These are phyloP conservation scores for Penicillium bovifimosum DNA, from an alignment of 495 filamentous ascomycete genomes.

Conservation along the genomic window DNA sequence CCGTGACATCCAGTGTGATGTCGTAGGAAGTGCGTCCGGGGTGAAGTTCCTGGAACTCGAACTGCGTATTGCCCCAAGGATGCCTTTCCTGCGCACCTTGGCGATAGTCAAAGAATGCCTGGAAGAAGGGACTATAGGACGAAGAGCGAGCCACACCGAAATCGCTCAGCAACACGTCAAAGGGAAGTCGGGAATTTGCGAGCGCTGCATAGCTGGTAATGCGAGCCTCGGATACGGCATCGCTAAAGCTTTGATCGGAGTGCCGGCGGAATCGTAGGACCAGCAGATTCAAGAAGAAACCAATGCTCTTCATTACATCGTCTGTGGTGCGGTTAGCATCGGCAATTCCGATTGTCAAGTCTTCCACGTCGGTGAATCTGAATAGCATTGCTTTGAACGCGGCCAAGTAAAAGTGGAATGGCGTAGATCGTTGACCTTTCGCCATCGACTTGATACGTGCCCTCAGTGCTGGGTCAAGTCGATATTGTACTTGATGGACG, in stretches of 20 bases:
- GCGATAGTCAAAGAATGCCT: constrained; percentile 36
- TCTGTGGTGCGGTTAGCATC: constrained; percentile 29
- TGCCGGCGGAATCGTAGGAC: constrained; percentile 33
- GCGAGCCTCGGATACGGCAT: constrained; percentile 12
- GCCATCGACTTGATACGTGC: no score
- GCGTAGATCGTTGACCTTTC: no score
- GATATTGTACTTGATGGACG: no score
- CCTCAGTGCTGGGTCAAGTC: no score
- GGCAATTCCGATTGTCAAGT: constrained; percentile 38
- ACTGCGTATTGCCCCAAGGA: not conserved
- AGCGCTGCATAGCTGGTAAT: constrained; percentile 18
- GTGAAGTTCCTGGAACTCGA: no score
- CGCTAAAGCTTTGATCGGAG: constrained; percentile 7
- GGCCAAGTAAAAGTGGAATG: constrained; percentile 32
- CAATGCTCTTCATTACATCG: constrained; percentile 25
- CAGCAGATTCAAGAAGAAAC: constrained; percentile 44
- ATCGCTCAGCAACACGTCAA: constrained; percentile 34
- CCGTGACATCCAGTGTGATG: no score
- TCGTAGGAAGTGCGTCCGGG: no score
- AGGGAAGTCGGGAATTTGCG: constrained; percentile 30
- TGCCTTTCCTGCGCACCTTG: constrained; percentile 8
- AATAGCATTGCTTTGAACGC: constrained; percentile 19
- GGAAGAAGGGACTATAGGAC: constrained; percentile 29
- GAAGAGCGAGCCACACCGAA: constrained; percentile 21
- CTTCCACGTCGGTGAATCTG: constrained; percentile 12